A percentile compares a stretch with the other conserved stretches of the same genome.
Evolutionary conservation across 257 asterid species (phyloP).

Genomic region (Solanum peruvianum): DNA sequence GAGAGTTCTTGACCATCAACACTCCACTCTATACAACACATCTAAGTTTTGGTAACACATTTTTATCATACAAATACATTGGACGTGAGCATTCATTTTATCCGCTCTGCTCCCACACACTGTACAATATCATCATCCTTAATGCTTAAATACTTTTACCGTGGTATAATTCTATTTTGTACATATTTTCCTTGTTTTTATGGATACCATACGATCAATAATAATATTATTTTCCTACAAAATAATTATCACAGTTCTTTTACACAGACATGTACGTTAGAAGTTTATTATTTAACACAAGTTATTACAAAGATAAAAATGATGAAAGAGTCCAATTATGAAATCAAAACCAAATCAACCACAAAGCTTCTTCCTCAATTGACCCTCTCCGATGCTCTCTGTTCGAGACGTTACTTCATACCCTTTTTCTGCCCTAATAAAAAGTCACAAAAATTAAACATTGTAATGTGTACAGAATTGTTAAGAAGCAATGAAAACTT

Average conservation of each 20-base stretch:
- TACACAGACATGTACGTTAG: not conserved
- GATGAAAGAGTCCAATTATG: not conserved
- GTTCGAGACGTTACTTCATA: constrained; percentile 22
- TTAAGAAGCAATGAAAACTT: not conserved
- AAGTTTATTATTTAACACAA: not conserved
- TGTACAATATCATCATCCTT: not conserved
- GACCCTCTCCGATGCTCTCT: not conserved
- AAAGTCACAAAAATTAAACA: not conserved
- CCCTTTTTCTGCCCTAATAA: constrained; percentile 54
- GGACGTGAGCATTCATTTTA: not conserved
- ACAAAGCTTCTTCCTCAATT: not conserved
- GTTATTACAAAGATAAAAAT: not conserved
- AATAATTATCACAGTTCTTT: not conserved
- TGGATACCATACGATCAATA: not conserved
- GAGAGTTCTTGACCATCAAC: not conserved
- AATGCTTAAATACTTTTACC: not conserved
- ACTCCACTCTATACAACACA: not conserved
- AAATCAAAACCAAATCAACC: not conserved
- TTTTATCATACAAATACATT: no score
- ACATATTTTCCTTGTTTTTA: not conserved
- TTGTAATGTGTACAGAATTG: not conserved
- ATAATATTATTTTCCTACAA: not conserved
- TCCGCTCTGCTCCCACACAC: not conserved
- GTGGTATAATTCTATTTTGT: not conserved
- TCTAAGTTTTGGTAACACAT: not conserved